Base-by-base conservation (phyloP, 2,329 filamentous ascomycete species). In the Arthrobotrys entomopaga region DNA sequence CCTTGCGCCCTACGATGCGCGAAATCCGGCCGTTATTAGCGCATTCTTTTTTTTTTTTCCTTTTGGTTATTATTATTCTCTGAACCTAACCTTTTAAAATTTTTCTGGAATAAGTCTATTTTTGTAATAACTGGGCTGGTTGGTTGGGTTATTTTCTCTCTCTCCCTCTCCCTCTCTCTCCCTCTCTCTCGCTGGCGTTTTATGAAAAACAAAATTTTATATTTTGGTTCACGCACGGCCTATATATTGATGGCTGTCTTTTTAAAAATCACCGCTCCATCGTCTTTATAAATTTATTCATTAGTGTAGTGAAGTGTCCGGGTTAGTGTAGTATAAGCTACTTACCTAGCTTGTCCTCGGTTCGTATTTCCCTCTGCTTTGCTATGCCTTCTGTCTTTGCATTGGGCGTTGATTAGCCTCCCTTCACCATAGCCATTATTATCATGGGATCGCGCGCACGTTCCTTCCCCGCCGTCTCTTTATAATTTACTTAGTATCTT, bases 161-260 rank as follows among this genome's bases (percentile, higher is more conserved):
- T 40, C 38, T 40, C 34, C n/a, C n/a, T n/a, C n/a, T n/a, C n/a
- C n/a, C n/a, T n/a, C n/a, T n/a, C n/a, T n/a, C n/a, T n/a, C n/a
- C 57, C 56, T 40, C 24, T 52, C 38, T 26, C 26, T 63, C 34
- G n/a, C 57, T 61, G 67, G 67, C 60, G 67, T 72, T n/a, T n/a
- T 46, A 64, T 48, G 19, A 72, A 60, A 65, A 58, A n/a, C 3
- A 43, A 24, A n/a, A n/a, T n/a, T 16, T 34, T 26, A 19, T 22
- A 60, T 49, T n/a, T 48, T 46, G 42, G 42, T 15, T 19, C 16
- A 19, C 15, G 5, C 13, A 40, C 34, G 13, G 13, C 34, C 13
- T 40, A 13, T 13, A n/a, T 19, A 46, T 13, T 4, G 64, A 22
- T 59, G 57, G 24, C 48, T 65, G 67, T 60, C 34, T 52, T n/a